Conservation (phyloP, 768 basidiomycete species). For the Xanthoconium stramineum region DNA sequence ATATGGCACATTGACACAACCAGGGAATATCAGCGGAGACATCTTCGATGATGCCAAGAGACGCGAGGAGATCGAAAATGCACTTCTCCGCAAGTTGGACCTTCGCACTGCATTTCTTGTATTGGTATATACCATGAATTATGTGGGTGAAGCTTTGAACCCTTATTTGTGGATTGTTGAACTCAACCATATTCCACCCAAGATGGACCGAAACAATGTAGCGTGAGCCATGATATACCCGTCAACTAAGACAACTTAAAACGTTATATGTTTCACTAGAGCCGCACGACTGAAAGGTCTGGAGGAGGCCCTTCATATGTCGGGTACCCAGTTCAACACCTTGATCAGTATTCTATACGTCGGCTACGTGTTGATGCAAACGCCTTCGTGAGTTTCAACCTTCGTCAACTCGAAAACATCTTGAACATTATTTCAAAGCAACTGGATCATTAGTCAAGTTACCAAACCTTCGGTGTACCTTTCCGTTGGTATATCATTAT, state of each 20-base stretch:
- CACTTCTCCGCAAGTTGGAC: conserved; percentile 43
- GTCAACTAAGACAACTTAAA: not conserved
- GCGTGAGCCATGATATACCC: conserved; percentile 37
- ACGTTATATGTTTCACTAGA: conserved; percentile 31
- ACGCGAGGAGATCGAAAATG: conserved; percentile 37
- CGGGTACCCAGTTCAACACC: conserved; percentile 61
- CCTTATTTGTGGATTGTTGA: not conserved
- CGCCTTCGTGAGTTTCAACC: conserved; percentile 53
- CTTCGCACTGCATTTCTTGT: conserved; percentile 42
- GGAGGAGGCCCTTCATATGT: conserved; percentile 59
- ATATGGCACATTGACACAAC: conserved; percentile 6
- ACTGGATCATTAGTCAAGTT: conserved; percentile 63
- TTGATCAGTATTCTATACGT: conserved; percentile 65
- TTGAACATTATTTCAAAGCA: conserved; percentile 37
- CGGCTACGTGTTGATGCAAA: conserved; percentile 72
- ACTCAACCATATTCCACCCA: not conserved
- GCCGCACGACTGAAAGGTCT: conserved; percentile 71
- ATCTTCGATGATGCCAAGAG: conserved; percentile 38
- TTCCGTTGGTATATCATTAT: conserved; percentile 36
- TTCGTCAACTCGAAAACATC: not conserved
- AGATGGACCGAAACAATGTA: conserved; percentile 70
- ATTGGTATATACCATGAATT: conserved; percentile 47
- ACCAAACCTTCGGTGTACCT: conserved; percentile 66
- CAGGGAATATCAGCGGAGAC: conserved; percentile 19
- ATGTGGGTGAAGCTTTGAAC: conserved; percentile 30